These are phyloP conservation scores for Blastobotrys petasosporus DNA, from an alignment of 1,139 yeast genomes.

Conservation along the genomic window DNA sequence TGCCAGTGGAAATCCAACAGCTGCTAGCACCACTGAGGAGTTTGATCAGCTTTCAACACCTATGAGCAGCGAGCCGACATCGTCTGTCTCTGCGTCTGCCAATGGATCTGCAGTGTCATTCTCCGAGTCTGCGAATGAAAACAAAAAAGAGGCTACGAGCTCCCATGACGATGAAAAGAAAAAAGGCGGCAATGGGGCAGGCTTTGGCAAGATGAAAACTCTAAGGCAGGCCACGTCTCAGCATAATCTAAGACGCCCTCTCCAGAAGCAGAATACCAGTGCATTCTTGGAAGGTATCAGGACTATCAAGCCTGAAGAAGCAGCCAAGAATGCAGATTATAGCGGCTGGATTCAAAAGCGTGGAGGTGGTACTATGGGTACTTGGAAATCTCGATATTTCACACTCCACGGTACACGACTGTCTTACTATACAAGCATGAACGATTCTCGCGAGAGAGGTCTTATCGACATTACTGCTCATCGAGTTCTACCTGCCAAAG, in stretches of 20 bases:
- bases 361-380: constrained; percentile 75
- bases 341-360: constrained; percentile 97
- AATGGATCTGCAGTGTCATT: neutral
- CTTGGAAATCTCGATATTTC: constrained; percentile 89
- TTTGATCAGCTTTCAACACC: no score
- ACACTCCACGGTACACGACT: constrained; percentile 88
- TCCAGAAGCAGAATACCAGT: constrained; percentile 52
- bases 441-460: constrained; percentile 83
- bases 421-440: constrained; percentile 76
- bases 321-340: constrained; percentile 66
- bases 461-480: constrained; percentile 94
- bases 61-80: no score
- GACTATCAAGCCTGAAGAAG: constrained; percentile 66
- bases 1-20: no score
- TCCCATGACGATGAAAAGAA: neutral
- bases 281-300: constrained; percentile 94
- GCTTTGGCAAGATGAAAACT: constrained; percentile 16
- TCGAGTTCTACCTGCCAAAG: constrained; percentile 74
- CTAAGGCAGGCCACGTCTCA: constrained; percentile 28
- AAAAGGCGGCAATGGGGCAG: neutral
- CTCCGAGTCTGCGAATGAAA: neutral
- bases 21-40: no score
- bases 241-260: constrained; percentile 24
- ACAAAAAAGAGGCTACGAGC: neutral
- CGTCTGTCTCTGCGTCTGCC: neutral